Evolutionary conservation across 805 yeast species (phyloP).

Genomic region (Candida boleticola): DNA sequence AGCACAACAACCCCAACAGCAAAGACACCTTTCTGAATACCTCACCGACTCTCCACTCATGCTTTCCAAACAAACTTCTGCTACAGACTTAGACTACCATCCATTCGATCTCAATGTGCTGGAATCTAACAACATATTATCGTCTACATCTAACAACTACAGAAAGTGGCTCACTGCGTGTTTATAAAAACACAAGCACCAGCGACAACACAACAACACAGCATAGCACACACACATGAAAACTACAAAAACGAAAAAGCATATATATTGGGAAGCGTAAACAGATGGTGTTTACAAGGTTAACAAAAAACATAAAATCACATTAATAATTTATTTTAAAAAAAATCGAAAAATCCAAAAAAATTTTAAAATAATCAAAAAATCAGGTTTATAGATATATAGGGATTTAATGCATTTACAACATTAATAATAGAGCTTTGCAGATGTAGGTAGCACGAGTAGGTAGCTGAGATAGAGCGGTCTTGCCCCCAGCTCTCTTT

Average conservation of each 20-base stretch:
- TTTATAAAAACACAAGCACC: constrained; percentile 12
- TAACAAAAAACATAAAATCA: constrained; percentile 1
- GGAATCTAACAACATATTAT: neutral
- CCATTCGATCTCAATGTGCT: constrained; percentile 7
- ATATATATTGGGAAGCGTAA: neutral
- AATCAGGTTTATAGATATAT: neutral
- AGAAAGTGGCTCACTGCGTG: constrained; percentile 40
- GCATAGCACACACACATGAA: neutral
- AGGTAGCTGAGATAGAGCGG: too few species aligned
- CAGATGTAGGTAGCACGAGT: too few species aligned
- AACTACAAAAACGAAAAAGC: neutral
- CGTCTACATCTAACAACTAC: constrained; percentile 36
- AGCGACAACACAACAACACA: too few species aligned
- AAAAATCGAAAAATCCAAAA: neutral
- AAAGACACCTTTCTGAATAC: neutral
- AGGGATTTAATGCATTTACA: neutral
- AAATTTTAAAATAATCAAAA: neutral
- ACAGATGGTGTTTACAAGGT: neutral
- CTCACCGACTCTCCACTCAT: constrained; percentile 3
- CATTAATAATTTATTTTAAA: neutral
- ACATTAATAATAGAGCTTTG: too few species aligned
- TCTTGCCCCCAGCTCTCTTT: too few species aligned
- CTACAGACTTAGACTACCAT: constrained; percentile 4
- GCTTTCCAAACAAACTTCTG: constrained; percentile 2
- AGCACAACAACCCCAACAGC: neutral